Evolutionary conservation across 1,139 yeast species (phyloP).

Genomic region (Taiozyma sp.): DNA sequence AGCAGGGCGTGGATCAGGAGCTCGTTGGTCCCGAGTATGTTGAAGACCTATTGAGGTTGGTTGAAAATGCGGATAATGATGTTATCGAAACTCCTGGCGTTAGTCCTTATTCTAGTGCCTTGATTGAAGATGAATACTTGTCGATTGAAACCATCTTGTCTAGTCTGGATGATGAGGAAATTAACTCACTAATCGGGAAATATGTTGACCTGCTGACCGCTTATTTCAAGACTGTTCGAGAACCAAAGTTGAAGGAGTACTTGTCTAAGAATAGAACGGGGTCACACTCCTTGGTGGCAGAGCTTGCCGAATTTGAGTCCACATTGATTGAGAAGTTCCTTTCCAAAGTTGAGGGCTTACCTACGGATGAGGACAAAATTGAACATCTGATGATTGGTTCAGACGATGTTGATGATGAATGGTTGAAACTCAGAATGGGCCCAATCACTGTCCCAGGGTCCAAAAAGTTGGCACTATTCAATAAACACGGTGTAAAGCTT

Average conservation of each 20-base stretch:
- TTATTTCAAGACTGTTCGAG: conserved; percentile 13
- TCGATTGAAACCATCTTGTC: conserved; percentile 8
- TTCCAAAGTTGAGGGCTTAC: conserved; percentile 1
- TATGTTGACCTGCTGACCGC: conserved; percentile 21
- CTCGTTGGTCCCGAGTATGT: conserved; percentile 10
- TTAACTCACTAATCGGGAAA: conserved; percentile 13
- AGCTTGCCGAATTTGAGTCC: conserved; percentile 18
- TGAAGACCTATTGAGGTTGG: conserved; percentile 10
- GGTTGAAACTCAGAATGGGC: conserved; percentile 22
- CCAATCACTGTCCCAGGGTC: conserved; percentile 14
- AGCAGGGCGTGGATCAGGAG: conserved; percentile 6
- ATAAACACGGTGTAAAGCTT: neutral
- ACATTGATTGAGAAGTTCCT: conserved; percentile 8
- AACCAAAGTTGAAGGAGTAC: conserved; percentile 8
- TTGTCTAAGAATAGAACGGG: conserved; percentile 5
- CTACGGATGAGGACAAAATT: conserved; percentile 14
- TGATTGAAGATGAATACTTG: conserved; percentile 11
- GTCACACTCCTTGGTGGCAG: conserved; percentile 10
- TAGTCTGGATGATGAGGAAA: conserved; percentile 18
- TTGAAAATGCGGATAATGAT: conserved; percentile 18
- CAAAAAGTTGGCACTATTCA: neutral
- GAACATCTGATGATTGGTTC: conserved; percentile 20
- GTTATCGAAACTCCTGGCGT: conserved; percentile 13
- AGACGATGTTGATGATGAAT: conserved; percentile 24
- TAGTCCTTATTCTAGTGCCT: conserved; percentile 14